Evolutionary conservation across 2,329 filamentous ascomycete species (phyloP).

Genomic region (Biscogniauxia marginata): DNA sequence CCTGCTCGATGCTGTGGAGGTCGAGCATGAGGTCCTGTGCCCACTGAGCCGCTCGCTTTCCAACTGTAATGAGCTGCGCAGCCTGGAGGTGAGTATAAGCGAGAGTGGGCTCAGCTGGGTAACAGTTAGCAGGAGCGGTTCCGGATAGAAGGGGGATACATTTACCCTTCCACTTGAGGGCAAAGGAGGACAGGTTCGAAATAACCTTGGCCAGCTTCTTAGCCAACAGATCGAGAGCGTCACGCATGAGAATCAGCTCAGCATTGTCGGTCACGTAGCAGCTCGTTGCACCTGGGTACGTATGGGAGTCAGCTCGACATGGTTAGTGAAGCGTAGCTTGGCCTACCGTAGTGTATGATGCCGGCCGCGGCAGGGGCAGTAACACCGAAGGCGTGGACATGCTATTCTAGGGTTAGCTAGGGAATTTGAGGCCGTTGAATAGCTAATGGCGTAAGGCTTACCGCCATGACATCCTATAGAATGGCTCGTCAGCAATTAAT

Average conservation of each 20-base stretch:
- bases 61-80: constrained; percentile 52
- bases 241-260: constrained; percentile 71
- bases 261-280: constrained; percentile 71
- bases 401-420: constrained; percentile 32
- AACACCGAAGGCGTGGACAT: constrained; percentile 72
- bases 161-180: constrained; percentile 33
- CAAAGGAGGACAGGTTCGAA: constrained; percentile 68
- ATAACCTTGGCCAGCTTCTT: constrained; percentile 77
- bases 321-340: constrained; percentile 1
- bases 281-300: constrained; percentile 20
- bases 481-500: too few species aligned
- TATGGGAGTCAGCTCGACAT: not conserved
- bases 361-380: constrained; percentile 53
- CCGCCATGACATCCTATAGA: constrained; percentile 54
- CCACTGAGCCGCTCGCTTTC: constrained; percentile 67
- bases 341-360: constrained; percentile 73
- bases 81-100: constrained; percentile 73
- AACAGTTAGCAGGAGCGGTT: too few species aligned
- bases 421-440: not conserved
- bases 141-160: too few species aligned
- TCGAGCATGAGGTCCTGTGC: constrained; percentile 72
- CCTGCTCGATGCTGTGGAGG: constrained; percentile 66
- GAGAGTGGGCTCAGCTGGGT: constrained; percentile 68
- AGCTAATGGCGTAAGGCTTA: constrained; percentile 33
- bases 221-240: constrained; percentile 69